phyloP scores from a whole-genome alignment of 2,329 filamentous ascomycete species.

The Botrytis paeoniae region DNA sequence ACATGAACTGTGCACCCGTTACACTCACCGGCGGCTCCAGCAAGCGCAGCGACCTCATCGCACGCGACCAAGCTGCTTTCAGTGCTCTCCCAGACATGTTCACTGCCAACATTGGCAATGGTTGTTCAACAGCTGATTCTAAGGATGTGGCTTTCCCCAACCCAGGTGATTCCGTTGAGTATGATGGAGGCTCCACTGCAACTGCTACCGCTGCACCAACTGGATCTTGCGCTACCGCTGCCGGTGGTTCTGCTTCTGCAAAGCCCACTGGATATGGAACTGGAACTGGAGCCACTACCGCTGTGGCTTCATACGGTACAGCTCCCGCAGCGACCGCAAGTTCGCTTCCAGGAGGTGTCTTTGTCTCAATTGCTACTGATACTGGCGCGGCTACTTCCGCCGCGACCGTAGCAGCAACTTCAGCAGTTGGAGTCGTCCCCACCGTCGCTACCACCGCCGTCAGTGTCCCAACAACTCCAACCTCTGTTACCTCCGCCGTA shows the following conservation, averaged over 20 bases:
- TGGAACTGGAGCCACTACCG: conserved; percentile 17
- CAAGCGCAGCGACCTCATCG: conserved; percentile 36
- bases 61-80: conserved; percentile 49
- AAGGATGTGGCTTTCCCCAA: conserved; percentile 65
- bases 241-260: conserved; percentile 22
- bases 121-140: conserved; percentile 54
- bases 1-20: conserved; percentile 91
- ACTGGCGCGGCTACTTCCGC: conserved; percentile 17
- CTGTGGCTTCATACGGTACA: conserved; percentile 22
- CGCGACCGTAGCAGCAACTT: conserved; percentile 19
- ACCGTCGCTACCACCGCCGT: conserved; percentile 23
- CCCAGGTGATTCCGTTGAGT: conserved; percentile 58
- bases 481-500: conserved; percentile 13
- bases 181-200: conserved; percentile 40
- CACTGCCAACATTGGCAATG: conserved; percentile 61
- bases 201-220: conserved; percentile 32
- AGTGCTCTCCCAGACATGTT: conserved; percentile 70
- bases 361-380: not conserved
- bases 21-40: conserved; percentile 54
- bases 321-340: conserved; percentile 19
- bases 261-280: not conserved
- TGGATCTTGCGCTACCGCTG: conserved; percentile 34
- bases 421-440: conserved; percentile 17
- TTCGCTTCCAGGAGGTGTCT: conserved; percentile 14
- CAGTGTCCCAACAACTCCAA: conserved; percentile 20